A percentile compares a stretch with the other conserved stretches of the same genome.
phyloP scores from a whole-genome alignment of 345 rosid genomes.

The Euphorbia pulcherrima region DNA sequence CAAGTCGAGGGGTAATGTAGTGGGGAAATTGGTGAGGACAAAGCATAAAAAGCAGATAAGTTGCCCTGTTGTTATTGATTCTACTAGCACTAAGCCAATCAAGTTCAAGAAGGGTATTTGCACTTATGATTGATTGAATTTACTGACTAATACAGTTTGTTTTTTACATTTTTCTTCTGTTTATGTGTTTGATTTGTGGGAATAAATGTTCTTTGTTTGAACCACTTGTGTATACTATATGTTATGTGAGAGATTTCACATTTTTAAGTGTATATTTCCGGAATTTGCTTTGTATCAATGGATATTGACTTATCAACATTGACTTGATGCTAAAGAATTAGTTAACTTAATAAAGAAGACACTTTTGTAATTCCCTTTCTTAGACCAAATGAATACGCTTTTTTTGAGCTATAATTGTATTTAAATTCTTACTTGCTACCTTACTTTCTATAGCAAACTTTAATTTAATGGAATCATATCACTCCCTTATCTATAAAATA shows the following conservation, averaged over 20 bases:
- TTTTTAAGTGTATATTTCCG: background rate
- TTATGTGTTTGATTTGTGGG: background rate
- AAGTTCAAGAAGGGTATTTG: constrained; percentile 39
- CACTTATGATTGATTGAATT: constrained; percentile 18
- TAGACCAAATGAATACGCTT: too few species aligned
- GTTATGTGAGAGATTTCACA: background rate
- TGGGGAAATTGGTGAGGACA: constrained; percentile 70
- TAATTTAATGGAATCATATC: too few species aligned
- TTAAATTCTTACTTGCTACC: too few species aligned
- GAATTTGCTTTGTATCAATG: background rate
- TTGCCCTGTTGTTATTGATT: constrained; percentile 58
- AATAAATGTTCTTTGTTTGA: background rate
- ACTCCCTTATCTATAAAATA: too few species aligned
- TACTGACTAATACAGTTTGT: background rate
- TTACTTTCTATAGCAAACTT: too few species aligned
- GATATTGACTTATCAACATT: too few species aligned
- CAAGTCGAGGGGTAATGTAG: constrained; percentile 62
- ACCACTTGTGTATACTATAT: background rate
- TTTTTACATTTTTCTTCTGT: background rate
- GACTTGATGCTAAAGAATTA: background rate
- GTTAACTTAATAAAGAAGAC: background rate
- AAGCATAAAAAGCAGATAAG: constrained; percentile 49
- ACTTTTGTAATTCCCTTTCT: background rate
- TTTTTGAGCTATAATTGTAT: too few species aligned
- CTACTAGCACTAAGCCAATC: constrained; percentile 49